Evolutionary conservation across 2,329 filamentous ascomycete genomes (phyloP).

Genomic region (Aspergillus udagawae): DNA sequence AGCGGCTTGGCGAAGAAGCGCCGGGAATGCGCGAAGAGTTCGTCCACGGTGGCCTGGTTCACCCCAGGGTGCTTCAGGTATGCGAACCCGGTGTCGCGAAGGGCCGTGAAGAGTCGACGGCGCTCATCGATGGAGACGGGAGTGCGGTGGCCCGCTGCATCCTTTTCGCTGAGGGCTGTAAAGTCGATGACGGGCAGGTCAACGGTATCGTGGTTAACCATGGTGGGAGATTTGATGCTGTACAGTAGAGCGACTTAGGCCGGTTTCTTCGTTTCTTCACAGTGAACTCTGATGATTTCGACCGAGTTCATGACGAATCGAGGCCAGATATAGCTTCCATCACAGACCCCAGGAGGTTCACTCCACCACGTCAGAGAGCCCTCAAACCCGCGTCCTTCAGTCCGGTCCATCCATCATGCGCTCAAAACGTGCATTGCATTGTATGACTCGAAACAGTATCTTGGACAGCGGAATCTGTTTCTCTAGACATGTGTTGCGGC

Average conservation of each 20-base stretch:
- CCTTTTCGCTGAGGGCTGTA: not conserved
- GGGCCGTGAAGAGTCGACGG: constrained; percentile 1
- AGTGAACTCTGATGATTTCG: not conserved
- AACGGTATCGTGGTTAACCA: not conserved
- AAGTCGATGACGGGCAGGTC: not conserved
- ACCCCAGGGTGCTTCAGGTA: not conserved
- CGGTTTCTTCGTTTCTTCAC: not conserved
- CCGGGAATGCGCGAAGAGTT: not conserved
- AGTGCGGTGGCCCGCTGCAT: not conserved
- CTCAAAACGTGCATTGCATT: not conserved
- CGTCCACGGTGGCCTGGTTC: not conserved
- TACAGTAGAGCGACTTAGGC: not conserved
- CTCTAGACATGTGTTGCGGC: not conserved
- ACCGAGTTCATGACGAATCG: not conserved
- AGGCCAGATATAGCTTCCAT: not conserved
- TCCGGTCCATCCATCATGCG: not conserved
- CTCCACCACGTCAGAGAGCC: not conserved
- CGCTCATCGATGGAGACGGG: not conserved
- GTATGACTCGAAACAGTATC: not conserved
- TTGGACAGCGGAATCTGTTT: not conserved
- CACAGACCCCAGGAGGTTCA: not conserved
- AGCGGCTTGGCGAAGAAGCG: constrained; percentile 1
- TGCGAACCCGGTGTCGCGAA: not conserved
- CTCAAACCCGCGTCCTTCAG: not conserved
- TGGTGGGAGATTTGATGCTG: not conserved